These are phyloP conservation scores for Groenewaldozyma auringiensis DNA, from an alignment of 1,139 yeast species.

Conservation along the genomic window DNA sequence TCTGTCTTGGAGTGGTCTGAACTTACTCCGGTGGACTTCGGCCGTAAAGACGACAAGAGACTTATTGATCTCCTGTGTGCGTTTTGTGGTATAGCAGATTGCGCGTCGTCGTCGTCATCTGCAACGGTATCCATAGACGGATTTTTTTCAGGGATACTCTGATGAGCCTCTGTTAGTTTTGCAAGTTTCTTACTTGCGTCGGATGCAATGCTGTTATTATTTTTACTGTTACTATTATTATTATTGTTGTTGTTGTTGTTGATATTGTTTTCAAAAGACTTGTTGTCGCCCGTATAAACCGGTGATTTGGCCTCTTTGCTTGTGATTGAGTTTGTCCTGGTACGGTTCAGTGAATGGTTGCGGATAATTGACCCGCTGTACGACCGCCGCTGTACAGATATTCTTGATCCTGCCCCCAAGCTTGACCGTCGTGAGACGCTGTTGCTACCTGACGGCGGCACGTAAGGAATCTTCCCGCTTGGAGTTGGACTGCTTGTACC, in stretches of 20 bases:
- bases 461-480: neutral
- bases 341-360: neutral
- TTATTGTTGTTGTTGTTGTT: too few species aligned
- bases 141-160: too few species aligned
- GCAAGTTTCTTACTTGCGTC: neutral
- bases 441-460: neutral
- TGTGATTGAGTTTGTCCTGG: neutral
- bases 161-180: neutral
- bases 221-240: too few species aligned
- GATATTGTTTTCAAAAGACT: neutral
- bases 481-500: slow-evolving; percentile 4
- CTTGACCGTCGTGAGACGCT: slow-evolving; percentile 1
- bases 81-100: neutral
- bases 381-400: neutral
- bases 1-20: neutral
- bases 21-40: neutral
- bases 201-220: too few species aligned
- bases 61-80: neutral
- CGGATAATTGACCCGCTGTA: neutral
- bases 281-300: neutral
- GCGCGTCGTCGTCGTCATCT: neutral
- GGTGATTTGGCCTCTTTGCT: neutral
- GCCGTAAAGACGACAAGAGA: neutral
- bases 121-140: neutral
- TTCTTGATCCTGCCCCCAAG: neutral